A percentile compares a stretch with the other conserved stretches of the same genome.
These are phyloP conservation scores for Ceratopteris richardii DNA, from an alignment of 75 land plant genomes.

Conservation along the genomic window DNA sequence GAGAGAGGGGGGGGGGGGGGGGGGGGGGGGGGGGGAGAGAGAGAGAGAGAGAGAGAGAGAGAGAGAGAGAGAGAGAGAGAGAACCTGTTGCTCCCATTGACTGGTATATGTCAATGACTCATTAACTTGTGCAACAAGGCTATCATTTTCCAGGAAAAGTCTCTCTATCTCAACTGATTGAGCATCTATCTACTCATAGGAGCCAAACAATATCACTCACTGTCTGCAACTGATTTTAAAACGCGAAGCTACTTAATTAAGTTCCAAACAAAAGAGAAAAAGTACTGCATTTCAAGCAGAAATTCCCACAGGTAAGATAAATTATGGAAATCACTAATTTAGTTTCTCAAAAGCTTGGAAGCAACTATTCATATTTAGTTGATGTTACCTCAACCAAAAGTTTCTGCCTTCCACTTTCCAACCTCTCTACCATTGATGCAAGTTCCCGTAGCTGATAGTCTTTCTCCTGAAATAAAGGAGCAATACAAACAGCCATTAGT, in stretches of 20 bases:
- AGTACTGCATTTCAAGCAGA: too few relatives aligned
- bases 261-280: too few relatives aligned
- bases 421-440: conserved; percentile 88
- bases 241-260: too few relatives aligned
- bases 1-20: too few relatives aligned
- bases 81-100: conserved; percentile 88
- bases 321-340: too few relatives aligned
- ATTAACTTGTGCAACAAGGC: conserved; percentile 44
- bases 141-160: conserved; percentile 81
- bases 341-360: too few relatives aligned
- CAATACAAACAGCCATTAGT: too few relatives aligned
- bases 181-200: conserved; percentile 60
- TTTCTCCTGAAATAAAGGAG: conserved; percentile 12
- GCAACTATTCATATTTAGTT: too few relatives aligned
- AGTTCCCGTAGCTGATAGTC: conserved; percentile 82
- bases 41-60: too few relatives aligned
- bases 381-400: conserved; percentile 66
- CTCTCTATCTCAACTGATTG: conserved; percentile 93
- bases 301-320: too few relatives aligned
- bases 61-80: background rate
- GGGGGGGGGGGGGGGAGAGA: too few relatives aligned
- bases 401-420: conserved; percentile 84
- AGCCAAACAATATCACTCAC: background rate
- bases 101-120: conserved; percentile 42
- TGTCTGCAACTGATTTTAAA: too few relatives aligned